Base-by-base conservation (phyloP, 1,284 basidiomycete genomes). In the Austroboletus olivaceoglutinosus region DNA sequence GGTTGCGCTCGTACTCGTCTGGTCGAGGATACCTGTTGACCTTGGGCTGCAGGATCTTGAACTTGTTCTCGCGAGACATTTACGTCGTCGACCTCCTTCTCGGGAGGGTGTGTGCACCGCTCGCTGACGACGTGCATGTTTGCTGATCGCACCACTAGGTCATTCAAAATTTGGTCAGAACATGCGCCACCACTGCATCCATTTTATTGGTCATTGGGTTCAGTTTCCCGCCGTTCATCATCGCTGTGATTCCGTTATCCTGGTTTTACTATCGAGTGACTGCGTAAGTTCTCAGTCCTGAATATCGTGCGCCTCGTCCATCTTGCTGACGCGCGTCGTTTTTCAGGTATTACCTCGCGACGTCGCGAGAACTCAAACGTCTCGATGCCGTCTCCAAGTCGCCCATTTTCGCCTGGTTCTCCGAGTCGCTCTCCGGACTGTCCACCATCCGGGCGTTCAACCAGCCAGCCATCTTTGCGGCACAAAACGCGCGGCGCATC, bases 11-110 rank as follows among this genome's bases (percentile, higher is more conserved):
- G 30, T 7, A 37, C 27, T 25, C 25, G 4, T 22, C 39, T 46
- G 18, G 7, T 31, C 8, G 19, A 10, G 25, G 39, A 29, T 5
- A 8, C 9, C 3, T 11, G 22, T 37, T 58, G 50, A 55, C 34
- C 41, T 15, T 5, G 9, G 16, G 38, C 25, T 16, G 2, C 39
- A 90, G 89, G 10, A 85, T 91, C 40, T 65, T 94, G 49, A 95
- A 95, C 65, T 70, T 97, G 31, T 98, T 98, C 72, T 92, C 91
- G 15, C 83, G 93, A 6, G 96, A 99, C 65, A 85, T 90, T 40
- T 95, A 95, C 63, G 93, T 96, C 37, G 84, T 97, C 25, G 95
- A 98, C 64, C 83, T 90, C 61, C 73, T 91, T 8, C 78, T 95
- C 22, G 83, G 84, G 21, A 78, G 86, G 43, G 85, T 82, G 51